These are phyloP conservation scores for Eucalyptus cloeziana DNA, from an alignment of 345 rosid genomes.

Conservation along the genomic window DNA sequence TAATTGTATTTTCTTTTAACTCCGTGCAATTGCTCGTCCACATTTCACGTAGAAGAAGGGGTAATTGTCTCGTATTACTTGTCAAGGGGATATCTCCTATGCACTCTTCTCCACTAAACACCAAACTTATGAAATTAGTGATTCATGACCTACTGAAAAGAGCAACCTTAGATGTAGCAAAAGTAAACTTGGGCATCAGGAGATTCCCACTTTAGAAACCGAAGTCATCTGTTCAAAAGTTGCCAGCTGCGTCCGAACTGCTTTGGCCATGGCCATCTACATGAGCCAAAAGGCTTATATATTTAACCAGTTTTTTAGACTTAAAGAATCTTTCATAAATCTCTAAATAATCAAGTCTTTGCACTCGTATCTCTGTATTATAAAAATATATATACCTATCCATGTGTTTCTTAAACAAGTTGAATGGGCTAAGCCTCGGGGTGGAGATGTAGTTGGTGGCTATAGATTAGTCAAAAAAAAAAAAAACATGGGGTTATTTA, in stretches of 20 bases:
- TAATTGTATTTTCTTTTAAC: no score
- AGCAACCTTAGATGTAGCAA: neutral
- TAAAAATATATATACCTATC: neutral
- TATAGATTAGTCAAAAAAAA: neutral
- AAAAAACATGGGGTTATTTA: neutral
- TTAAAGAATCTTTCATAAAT: neutral
- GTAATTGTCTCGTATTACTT: neutral
- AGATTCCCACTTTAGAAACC: neutral
- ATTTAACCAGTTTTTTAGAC: neutral
- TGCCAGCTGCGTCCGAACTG: neutral
- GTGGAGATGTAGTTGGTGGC: neutral
- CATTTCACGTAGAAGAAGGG: neutral
- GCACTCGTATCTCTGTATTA: neutral
- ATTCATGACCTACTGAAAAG: neutral
- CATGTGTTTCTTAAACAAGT: neutral
- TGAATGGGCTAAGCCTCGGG: neutral
- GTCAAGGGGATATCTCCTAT: neutral
- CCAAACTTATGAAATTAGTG: neutral
- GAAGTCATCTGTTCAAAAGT: neutral
- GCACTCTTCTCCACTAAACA: neutral
- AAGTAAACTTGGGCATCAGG: neutral
- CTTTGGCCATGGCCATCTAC: neutral
- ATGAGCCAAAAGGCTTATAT: neutral
- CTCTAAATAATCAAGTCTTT: neutral
- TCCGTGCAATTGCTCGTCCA: neutral